Conservation (phyloP, 2,329 filamentous ascomycete genomes). For the Aureobasidium sp. region DNA sequence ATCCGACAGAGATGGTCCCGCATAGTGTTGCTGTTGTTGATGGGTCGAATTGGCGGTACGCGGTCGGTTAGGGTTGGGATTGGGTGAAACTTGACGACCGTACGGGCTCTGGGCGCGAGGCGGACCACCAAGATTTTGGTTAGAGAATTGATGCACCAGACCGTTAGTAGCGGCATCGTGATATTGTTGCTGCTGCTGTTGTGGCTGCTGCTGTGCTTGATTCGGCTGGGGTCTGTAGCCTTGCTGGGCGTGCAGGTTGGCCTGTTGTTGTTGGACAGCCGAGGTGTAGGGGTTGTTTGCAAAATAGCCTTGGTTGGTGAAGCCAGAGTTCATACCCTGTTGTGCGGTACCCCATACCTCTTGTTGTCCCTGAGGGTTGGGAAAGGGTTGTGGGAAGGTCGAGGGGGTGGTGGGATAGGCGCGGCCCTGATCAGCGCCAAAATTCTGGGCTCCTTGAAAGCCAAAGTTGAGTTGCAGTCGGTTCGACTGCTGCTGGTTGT, state of each 20-base stretch:
- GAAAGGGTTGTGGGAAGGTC: constrained; percentile 85
- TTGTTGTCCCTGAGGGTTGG: constrained; percentile 53
- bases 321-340: constrained; percentile 33
- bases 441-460: constrained; percentile 36
- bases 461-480: constrained; percentile 46
- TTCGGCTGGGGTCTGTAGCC: constrained; percentile 44
- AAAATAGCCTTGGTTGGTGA: constrained; percentile 43
- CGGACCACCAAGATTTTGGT: constrained; percentile 74
- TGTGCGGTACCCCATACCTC: constrained; percentile 49
- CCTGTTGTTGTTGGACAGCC: constrained; percentile 40
- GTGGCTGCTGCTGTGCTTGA: constrained; percentile 30
- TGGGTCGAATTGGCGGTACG: constrained; percentile 56
- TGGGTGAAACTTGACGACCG: constrained; percentile 54
- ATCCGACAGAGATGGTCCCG: constrained; percentile 43
- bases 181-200: constrained; percentile 41
- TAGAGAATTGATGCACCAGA: constrained; percentile 90
- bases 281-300: constrained; percentile 41
- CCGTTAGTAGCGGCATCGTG: constrained; percentile 84
- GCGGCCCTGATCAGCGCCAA: constrained; percentile 38
- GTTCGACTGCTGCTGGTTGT: constrained; percentile 28
- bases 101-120: constrained; percentile 63
- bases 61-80: constrained; percentile 57
- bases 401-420: constrained; percentile 69
- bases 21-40: constrained; percentile 49
- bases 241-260: constrained; percentile 37